These are phyloP conservation scores for Globisporangium solare DNA, from an alignment of 352 stramenopile genomes.

Conservation along the genomic window DNA sequence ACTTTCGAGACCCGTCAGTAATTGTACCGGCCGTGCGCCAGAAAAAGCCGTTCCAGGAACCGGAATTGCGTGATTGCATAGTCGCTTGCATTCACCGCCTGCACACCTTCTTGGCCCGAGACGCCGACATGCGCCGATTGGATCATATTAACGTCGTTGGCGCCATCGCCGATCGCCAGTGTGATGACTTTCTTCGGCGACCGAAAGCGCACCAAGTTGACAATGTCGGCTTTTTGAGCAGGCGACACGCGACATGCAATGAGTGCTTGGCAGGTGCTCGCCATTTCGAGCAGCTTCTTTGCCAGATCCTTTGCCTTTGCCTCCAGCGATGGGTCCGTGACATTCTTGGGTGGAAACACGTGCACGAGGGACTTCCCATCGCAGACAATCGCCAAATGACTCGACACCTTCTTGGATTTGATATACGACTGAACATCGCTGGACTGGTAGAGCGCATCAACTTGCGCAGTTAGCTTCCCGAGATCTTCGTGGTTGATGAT, in stretches of 20 bases:
- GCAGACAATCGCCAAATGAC: slow-evolving; percentile 51
- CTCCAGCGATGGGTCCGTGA: slow-evolving; percentile 22
- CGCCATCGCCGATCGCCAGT: slow-evolving; percentile 91
- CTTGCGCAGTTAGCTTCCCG: slow-evolving; percentile 34
- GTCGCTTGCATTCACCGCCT: slow-evolving; percentile 90
- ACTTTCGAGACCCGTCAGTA: slow-evolving; percentile 94
- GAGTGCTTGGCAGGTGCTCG: slow-evolving; percentile 55
- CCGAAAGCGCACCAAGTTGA: slow-evolving; percentile 60
- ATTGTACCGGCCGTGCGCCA: slow-evolving; percentile 97
- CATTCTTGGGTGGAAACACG: slow-evolving; percentile 56
- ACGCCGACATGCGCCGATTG: slow-evolving; percentile 94
- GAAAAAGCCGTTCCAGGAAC: slow-evolving; percentile 91
- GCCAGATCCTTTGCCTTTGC: slow-evolving; percentile 39
- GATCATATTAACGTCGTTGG: slow-evolving; percentile 96
- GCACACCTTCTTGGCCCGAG: slow-evolving; percentile 86
- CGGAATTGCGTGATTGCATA: slow-evolving; percentile 93
- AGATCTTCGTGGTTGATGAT: slow-evolving; percentile 52
- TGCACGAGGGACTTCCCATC: slow-evolving; percentile 73
- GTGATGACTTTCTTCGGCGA: slow-evolving; percentile 67
- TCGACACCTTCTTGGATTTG: slow-evolving; percentile 34
- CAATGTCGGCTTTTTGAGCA: slow-evolving; percentile 78
- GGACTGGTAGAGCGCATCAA: slow-evolving; percentile 41
- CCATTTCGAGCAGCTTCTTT: slow-evolving; percentile 51
- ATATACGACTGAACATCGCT: slow-evolving; percentile 48
- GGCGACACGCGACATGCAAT: slow-evolving; percentile 83